Percentiles rank a stretch among this genome's conserved stretches.
These are phyloP conservation scores for Nepenthes gracilis DNA, from an alignment of 148 eudicot genomes.

Conservation along the genomic window DNA sequence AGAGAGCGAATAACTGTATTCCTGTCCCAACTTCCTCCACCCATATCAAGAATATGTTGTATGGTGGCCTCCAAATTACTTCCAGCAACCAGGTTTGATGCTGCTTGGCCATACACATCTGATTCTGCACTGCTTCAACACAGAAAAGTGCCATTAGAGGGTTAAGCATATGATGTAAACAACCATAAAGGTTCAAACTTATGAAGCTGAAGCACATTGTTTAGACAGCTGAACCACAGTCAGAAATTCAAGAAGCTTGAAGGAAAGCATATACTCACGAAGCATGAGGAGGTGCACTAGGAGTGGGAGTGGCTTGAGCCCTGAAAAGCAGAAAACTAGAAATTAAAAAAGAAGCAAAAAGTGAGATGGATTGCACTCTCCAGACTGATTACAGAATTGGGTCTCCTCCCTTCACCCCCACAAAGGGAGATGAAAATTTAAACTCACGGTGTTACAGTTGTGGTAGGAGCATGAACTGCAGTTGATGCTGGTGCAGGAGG, in stretches of 20 bases:
- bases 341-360: background rate
- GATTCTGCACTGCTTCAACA: slow-evolving; percentile 24
- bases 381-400: background rate
- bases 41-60: slow-evolving; percentile 86
- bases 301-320: slow-evolving; percentile 23
- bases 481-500: slow-evolving; percentile 13
- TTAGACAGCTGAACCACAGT: background rate
- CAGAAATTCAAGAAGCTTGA: background rate
- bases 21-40: slow-evolving; percentile 89
- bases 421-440: background rate
- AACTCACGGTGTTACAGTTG: slow-evolving; percentile 32
- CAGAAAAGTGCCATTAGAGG: background rate
- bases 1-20: slow-evolving; percentile 74
- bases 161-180: background rate
- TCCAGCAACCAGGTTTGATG: slow-evolving; percentile 82
- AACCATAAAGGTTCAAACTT: background rate
- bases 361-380: background rate
- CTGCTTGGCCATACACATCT: slow-evolving; percentile 71
- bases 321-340: slow-evolving; percentile 11
- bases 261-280: slow-evolving; percentile 30
- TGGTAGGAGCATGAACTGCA: slow-evolving; percentile 29
- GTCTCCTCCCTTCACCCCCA: too few relatives aligned
- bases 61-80: slow-evolving; percentile 47
- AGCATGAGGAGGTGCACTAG: background rate
- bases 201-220: background rate